These are phyloP conservation scores for Aureobasidium sp. DNA, from an alignment of 2,329 filamentous ascomycete species.

Conservation along the genomic window DNA sequence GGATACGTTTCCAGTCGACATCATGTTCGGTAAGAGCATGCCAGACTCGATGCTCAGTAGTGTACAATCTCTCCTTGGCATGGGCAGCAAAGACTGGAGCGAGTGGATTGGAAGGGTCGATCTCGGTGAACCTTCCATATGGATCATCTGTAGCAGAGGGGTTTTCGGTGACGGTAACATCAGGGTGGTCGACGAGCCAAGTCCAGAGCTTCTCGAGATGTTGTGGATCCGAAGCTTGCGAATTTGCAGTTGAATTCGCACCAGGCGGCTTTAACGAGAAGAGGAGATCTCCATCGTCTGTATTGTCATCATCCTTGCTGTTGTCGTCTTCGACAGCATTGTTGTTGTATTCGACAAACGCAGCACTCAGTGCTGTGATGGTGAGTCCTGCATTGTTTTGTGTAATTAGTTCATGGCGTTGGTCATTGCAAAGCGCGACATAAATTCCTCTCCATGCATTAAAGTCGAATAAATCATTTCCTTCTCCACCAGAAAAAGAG, in stretches of 20 bases:
- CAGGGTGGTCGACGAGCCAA: slow-evolving; percentile 50
- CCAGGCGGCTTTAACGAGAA: slow-evolving; percentile 23
- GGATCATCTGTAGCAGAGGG: slow-evolving; percentile 23
- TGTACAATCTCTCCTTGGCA: slow-evolving; percentile 36
- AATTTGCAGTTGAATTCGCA: slow-evolving; percentile 5
- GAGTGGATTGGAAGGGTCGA: slow-evolving; percentile 15
- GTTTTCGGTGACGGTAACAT: slow-evolving; percentile 46
- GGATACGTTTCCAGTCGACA: slow-evolving; percentile 48
- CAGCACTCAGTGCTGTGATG: slow-evolving; percentile 33
- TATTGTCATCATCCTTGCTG: neutral
- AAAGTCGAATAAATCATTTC: neutral
- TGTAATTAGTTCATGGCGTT: neutral
- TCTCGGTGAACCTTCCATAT: neutral
- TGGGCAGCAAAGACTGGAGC: slow-evolving; percentile 5
- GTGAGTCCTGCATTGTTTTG: slow-evolving; percentile 4
- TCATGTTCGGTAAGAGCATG: slow-evolving; percentile 54
- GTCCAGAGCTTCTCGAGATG: slow-evolving; percentile 51
- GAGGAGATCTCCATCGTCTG: slow-evolving; percentile 21
- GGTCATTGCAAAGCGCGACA: slow-evolving; percentile 1
- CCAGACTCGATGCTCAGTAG: slow-evolving; percentile 53
- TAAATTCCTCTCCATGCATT: neutral
- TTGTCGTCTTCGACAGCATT: slow-evolving; percentile 9
- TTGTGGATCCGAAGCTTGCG: slow-evolving; percentile 37
- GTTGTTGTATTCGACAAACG: slow-evolving; percentile 29
- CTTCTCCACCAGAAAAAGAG: slow-evolving; percentile 2